These are phyloP conservation scores for Malus asiatica DNA, from an alignment of 306 rosid species.

Conservation along the genomic window DNA sequence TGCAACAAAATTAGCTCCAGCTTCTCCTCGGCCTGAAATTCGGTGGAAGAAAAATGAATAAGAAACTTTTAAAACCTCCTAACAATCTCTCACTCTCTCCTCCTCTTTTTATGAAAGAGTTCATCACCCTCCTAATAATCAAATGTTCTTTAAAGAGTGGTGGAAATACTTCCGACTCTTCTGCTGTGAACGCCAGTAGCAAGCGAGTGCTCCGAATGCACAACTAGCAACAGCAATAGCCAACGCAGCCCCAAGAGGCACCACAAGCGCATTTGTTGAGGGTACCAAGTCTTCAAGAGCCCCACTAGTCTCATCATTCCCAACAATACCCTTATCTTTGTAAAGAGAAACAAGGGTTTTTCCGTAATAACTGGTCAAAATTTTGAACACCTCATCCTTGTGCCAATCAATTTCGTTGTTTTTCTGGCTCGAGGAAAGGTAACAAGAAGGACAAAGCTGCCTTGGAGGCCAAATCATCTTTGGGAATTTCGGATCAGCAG, in stretches of 20 bases:
- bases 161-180: conserved; percentile 99
- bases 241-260: conserved; percentile 94
- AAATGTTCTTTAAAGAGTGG: conserved; percentile 89
- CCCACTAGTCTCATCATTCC: conserved; percentile 19
- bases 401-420: conserved; percentile 57
- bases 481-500: conserved; percentile 88
- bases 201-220: conserved; percentile 96
- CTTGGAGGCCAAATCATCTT: conserved; percentile 86
- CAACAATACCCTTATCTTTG: conserved; percentile 36
- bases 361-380: conserved; percentile 56
- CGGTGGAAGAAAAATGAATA: conserved; percentile 26
- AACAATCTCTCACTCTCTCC: conserved; percentile 4
- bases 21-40: conserved; percentile 91
- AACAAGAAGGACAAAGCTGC: conserved; percentile 75
- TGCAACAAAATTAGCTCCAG: conserved; percentile 48
- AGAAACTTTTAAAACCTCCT: conserved; percentile 12
- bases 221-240: conserved; percentile 96
- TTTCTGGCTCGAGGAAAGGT: conserved; percentile 29
- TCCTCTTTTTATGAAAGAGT: conserved; percentile 30
- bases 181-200: conserved; percentile 97
- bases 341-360: conserved; percentile 50
- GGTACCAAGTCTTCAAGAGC: conserved; percentile 51
- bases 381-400: conserved; percentile 50
- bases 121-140: conserved; percentile 85
- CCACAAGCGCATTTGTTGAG: conserved; percentile 62